Evolutionary conservation across 2,329 filamentous ascomycete genomes (phyloP).

Genomic region (Aspergillus sojae): DNA sequence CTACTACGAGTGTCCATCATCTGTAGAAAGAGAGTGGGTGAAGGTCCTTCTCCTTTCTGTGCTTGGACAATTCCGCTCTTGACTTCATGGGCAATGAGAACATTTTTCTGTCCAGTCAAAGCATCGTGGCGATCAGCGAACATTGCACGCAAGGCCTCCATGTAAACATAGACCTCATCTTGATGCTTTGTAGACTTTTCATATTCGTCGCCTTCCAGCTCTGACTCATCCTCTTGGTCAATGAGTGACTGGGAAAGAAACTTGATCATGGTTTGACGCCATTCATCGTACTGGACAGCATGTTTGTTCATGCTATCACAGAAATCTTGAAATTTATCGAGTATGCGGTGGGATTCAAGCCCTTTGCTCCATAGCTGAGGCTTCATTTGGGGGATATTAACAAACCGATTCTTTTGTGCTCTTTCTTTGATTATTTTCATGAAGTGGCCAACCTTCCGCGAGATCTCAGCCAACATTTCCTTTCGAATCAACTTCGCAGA

Average conservation of each 20-base stretch:
- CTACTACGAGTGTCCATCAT: slow-evolving; percentile 50
- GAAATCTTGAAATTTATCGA: slow-evolving; percentile 68
- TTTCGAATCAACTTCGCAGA: slow-evolving; percentile 74
- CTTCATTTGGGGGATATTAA: slow-evolving; percentile 64
- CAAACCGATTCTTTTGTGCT: slow-evolving; percentile 58
- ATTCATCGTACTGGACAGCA: slow-evolving; percentile 69
- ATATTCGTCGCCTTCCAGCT: slow-evolving; percentile 87
- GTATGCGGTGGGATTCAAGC: slow-evolving; percentile 70
- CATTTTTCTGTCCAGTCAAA: slow-evolving; percentile 76
- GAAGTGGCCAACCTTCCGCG: slow-evolving; percentile 61
- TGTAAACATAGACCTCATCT: slow-evolving; percentile 85
- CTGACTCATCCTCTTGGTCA: slow-evolving; percentile 75
- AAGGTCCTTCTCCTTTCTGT: slow-evolving; percentile 66
- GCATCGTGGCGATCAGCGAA: slow-evolving; percentile 78
- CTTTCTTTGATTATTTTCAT: slow-evolving; percentile 66
- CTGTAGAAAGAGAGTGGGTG: slow-evolving; percentile 63
- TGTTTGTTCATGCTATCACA: slow-evolving; percentile 71
- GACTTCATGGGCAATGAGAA: slow-evolving; percentile 73
- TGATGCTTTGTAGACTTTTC: slow-evolving; percentile 84
- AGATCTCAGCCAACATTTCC: slow-evolving; percentile 69
- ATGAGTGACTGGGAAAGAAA: slow-evolving; percentile 75
- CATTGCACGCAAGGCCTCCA: slow-evolving; percentile 73
- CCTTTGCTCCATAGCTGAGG: slow-evolving; percentile 60
- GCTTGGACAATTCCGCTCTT: slow-evolving; percentile 64
- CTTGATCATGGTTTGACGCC: slow-evolving; percentile 72